Conservation (phyloP, 1,139 yeast species). For the Candida sanyaensis region DNA sequence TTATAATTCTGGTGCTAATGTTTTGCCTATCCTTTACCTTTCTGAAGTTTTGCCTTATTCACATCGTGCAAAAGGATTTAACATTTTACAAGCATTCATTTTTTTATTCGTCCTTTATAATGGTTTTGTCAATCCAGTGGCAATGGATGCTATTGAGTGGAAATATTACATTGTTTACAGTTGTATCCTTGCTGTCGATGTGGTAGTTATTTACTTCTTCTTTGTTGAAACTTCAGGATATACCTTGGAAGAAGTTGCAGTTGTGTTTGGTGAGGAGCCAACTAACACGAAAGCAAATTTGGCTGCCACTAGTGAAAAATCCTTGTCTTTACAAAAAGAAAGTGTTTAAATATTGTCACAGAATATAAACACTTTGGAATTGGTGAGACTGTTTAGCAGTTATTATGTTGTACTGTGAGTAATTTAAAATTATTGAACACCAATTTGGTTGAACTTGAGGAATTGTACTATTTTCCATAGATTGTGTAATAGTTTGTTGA, state of each 20-base stretch:
- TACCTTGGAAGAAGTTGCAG: constrained; percentile 55
- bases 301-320: not conserved
- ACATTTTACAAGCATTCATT: constrained; percentile 29
- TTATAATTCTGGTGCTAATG: constrained; percentile 35
- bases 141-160: constrained; percentile 60
- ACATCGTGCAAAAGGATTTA: constrained; percentile 47
- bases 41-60: constrained; percentile 47
- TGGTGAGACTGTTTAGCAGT: too few relatives aligned
- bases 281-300: not conserved
- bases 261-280: constrained; percentile 42
- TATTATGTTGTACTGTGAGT: too few relatives aligned
- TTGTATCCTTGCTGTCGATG: constrained; percentile 39
- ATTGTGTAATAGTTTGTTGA: too few relatives aligned
- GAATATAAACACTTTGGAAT: too few relatives aligned
- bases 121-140: constrained; percentile 59
- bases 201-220: constrained; percentile 39
- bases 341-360: too few relatives aligned
- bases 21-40: constrained; percentile 38
- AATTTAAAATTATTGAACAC: too few relatives aligned
- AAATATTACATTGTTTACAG: constrained; percentile 59
- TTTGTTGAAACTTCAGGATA: constrained; percentile 55
- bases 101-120: constrained; percentile 24
- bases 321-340: not conserved
- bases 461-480: too few relatives aligned
- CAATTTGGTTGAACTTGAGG: too few relatives aligned